Evolutionary conservation across 257 asterid species (phyloP).

Genomic region (Leonotis leonurus): DNA sequence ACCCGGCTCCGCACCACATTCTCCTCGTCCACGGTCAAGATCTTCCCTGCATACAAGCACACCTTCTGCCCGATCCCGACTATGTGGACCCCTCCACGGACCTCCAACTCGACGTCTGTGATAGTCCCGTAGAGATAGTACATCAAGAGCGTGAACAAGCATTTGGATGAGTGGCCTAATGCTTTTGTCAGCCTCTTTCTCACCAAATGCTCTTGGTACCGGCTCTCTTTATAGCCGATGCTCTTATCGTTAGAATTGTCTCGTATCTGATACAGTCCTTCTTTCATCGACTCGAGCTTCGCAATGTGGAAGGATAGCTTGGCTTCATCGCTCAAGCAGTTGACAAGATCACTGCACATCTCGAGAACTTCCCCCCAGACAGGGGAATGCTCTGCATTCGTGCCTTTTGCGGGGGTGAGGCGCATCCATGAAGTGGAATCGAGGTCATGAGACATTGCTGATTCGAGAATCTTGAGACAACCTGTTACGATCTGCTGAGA

Average conservation of each 20-base stretch:
- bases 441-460: slow-evolving; percentile 45
- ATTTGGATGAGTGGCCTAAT: slow-evolving; percentile 70
- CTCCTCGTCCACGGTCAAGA: slow-evolving; percentile 58
- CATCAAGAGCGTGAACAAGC: slow-evolving; percentile 65
- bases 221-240: slow-evolving; percentile 64
- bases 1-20: slow-evolving; percentile 47
- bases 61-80: slow-evolving; percentile 32
- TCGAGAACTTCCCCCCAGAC: slow-evolving; percentile 78
- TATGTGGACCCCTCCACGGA: slow-evolving; percentile 66
- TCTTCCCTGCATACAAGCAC: slow-evolving; percentile 71
- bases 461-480: slow-evolving; percentile 46
- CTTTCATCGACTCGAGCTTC: slow-evolving; percentile 80
- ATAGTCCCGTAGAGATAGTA: slow-evolving; percentile 59
- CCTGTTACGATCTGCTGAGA: slow-evolving; percentile 54
- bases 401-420: slow-evolving; percentile 43
- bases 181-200: slow-evolving; percentile 60
- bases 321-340: slow-evolving; percentile 43
- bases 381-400: slow-evolving; percentile 14
- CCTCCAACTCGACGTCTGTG: slow-evolving; percentile 60
- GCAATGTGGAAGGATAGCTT: slow-evolving; percentile 32
- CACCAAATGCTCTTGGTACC: slow-evolving; percentile 63
- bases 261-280: slow-evolving; percentile 69
- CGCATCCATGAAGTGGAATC: slow-evolving; percentile 93
- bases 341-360: slow-evolving; percentile 48
- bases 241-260: slow-evolving; percentile 61